Evolutionary conservation across 2,329 filamentous ascomycete species (phyloP).

Genomic region (Aspergillus fijiensis): DNA sequence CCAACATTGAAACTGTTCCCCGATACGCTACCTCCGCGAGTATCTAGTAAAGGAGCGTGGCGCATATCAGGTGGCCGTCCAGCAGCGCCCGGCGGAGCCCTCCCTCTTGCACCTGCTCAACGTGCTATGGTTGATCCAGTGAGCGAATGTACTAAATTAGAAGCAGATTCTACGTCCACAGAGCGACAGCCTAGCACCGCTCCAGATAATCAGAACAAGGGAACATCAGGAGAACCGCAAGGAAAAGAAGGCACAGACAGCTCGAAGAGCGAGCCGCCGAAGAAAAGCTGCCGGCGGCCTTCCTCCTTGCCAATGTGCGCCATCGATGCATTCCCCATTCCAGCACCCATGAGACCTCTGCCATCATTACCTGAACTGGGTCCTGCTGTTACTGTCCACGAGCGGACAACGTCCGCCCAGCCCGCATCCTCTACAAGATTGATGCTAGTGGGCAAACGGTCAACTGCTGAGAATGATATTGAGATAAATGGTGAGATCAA

Average conservation of each 20-base stretch:
- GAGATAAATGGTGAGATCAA: neutral
- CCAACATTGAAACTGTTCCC: slow-evolving; percentile 36
- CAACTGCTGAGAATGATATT: neutral
- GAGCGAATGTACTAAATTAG: neutral
- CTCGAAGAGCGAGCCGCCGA: slow-evolving; percentile 5
- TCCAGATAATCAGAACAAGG: neutral
- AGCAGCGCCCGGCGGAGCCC: slow-evolving; percentile 11
- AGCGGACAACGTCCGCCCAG: neutral
- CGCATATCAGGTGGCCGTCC: slow-evolving; percentile 23
- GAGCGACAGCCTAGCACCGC: neutral
- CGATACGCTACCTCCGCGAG: slow-evolving; percentile 32
- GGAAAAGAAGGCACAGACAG: neutral
- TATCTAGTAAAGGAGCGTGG: slow-evolving; percentile 29
- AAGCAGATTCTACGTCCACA: neutral
- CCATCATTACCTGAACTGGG: slow-evolving; percentile 32
- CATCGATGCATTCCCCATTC: slow-evolving; percentile 35
- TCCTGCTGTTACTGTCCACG: slow-evolving; percentile 3
- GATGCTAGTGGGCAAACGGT: neutral
- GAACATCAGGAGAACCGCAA: neutral
- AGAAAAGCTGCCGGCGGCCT: slow-evolving; percentile 18
- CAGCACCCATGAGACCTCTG: slow-evolving; percentile 36
- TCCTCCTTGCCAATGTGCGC: slow-evolving; percentile 28
- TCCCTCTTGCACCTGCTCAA: slow-evolving; percentile 6
- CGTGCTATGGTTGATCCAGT: neutral
- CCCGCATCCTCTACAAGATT: slow-evolving; percentile 1